Base-by-base conservation (phyloP, 768 basidiomycete species). In the Trametes meyenii region DNA sequence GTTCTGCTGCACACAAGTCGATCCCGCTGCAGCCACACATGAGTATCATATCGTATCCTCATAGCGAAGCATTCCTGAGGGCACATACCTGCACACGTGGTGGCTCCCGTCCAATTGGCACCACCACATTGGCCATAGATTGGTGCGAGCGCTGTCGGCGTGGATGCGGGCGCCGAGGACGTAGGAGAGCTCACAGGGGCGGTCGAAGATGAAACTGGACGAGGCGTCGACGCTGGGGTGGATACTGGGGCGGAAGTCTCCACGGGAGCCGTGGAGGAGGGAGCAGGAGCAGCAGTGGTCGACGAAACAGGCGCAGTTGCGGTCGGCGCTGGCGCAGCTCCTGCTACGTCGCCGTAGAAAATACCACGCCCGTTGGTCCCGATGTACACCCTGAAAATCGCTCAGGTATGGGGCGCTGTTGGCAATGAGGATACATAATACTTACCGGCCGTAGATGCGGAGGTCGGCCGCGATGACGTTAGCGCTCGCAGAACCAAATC, bases 361-460 rank as follows among this genome's bases (percentile, higher is more conserved):
- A 71, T 75, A 51, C 84, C 84, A 35, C 85, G 80, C 24, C 84
- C 85, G 64, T 85, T 85, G 5, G 84, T 86, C 5, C 84, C 84
- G 40, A 85, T 78, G 63, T 86, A 86, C 0, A 84, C 83, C 11
- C 85, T 85, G 57, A n/a, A 24, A 50, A n/a, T n/a, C n/a, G n/a
- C n/a, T n/a, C n/a, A n/a, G n/a, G n/a, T n/a, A n/a, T n/a, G n/a
- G n/a, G n/a, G n/a, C n/a, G n/a, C n/a, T n/a, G n/a, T 36, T 2
- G 49, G n/a, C 19, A 2, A n/a, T 24, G 11, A 21, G 12, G 10
- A 19, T 10, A n/a, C 3, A 36, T 5, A 5, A 44, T 2, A 68
- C 78, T 66, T 50, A 84, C 84, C 84, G 78, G 50, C 83, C 83
- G 65, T 85, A 84, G 35, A 78, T 75, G 57, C 83, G 76, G 7